A percentile compares a stretch with the other conserved stretches of the same genome.
phyloP scores from a whole-genome alignment of 192 early-diverging fungal genomes.

The Umbelopsis isabellina region DNA sequence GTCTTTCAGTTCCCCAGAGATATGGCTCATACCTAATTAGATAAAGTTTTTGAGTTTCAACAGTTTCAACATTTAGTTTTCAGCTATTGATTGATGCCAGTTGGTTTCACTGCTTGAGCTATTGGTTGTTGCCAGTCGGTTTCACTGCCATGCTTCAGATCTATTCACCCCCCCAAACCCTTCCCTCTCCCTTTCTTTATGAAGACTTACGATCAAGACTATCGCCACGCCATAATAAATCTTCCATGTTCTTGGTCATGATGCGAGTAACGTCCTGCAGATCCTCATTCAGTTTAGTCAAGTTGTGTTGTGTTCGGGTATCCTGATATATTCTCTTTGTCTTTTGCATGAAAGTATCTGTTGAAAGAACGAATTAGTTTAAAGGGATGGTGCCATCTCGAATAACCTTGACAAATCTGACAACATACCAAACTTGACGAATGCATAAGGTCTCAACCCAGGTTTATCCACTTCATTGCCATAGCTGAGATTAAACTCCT shows the following conservation, averaged over 20 bases:
- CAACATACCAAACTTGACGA: constrained; percentile 89
- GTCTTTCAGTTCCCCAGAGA: constrained; percentile 49
- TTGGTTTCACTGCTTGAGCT: background rate
- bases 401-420: background rate
- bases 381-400: background rate
- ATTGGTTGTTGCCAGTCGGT: background rate
- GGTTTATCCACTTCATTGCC: constrained; percentile 84
- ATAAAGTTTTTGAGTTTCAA: no score
- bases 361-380: background rate
- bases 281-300: constrained; percentile 94
- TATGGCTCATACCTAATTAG: constrained; percentile 38
- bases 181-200: no score
- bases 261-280: constrained; percentile 95
- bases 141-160: background rate
- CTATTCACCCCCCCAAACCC: no score
- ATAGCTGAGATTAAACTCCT: constrained; percentile 93
- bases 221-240: constrained; percentile 90
- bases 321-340: constrained; percentile 97
- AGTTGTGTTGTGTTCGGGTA: constrained; percentile 87
- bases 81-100: background rate
- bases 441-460: constrained; percentile 92
- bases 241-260: constrained; percentile 98
- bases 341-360: constrained; percentile 98
- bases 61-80: background rate
- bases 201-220: constrained; percentile 67